A percentile compares a stretch with the other conserved stretches of the same genome.
These are phyloP conservation scores for Whalleya microplaca DNA, from an alignment of 2,329 filamentous ascomycete genomes.

Conservation along the genomic window DNA sequence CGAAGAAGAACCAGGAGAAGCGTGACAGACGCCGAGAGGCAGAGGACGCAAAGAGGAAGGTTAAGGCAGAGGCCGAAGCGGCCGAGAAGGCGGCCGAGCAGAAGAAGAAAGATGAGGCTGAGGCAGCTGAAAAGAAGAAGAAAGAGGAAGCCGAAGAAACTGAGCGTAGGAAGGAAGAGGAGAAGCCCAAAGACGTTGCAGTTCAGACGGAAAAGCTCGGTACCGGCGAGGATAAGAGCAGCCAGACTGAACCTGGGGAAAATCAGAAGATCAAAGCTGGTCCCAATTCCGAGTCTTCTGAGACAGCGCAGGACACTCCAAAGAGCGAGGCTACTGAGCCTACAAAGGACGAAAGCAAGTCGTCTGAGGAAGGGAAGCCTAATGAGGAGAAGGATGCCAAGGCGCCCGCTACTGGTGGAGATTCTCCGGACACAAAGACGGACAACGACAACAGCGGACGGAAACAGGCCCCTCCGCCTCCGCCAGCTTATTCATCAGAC, in stretches of 20 bases:
- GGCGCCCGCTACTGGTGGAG: not conserved
- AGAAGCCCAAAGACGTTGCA: conserved; percentile 35
- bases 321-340: not conserved
- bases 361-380: conserved; percentile 5
- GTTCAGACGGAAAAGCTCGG: conserved; percentile 37
- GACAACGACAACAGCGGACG: not conserved
- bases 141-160: conserved; percentile 33
- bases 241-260: conserved; percentile 26
- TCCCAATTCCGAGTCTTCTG: conserved; percentile 15
- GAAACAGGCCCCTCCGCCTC: conserved; percentile 11
- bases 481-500: conserved; percentile 46
- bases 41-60: conserved; percentile 44
- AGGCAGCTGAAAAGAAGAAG: conserved; percentile 32
- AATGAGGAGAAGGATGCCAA: conserved; percentile 19
- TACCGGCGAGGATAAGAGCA: conserved; percentile 32
- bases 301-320: conserved; percentile 13
- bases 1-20: conserved; percentile 45
- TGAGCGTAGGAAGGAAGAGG: conserved; percentile 28
- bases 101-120: conserved; percentile 37
- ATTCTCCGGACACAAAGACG: not conserved
- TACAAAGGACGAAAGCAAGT: conserved; percentile 7
- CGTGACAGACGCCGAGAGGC: conserved; percentile 38
- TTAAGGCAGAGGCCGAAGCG: conserved; percentile 42
- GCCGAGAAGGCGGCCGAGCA: conserved; percentile 19
- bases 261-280: conserved; percentile 22